Percentiles rank a stretch among this genome's conserved stretches.
Evolutionary conservation across 805 yeast species (phyloP).

Genomic region (Saccharomyces kudriavzevii): DNA sequence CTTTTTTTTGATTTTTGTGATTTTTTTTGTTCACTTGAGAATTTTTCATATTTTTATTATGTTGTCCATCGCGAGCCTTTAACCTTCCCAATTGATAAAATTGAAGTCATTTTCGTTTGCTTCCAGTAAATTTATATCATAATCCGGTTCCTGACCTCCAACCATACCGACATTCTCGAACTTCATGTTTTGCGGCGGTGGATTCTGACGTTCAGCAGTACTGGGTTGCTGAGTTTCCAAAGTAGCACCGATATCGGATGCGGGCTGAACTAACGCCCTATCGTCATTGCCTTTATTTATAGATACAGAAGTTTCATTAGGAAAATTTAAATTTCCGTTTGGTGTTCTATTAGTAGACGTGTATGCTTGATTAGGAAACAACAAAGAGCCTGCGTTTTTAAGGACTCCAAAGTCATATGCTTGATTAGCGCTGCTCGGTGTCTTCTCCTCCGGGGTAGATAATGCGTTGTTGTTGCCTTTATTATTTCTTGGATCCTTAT

Average conservation of each 20-base stretch:
- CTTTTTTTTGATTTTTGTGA: neutral
- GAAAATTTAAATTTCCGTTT: neutral
- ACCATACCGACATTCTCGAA: neutral
- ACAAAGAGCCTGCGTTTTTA: neutral
- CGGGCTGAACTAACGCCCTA: neutral
- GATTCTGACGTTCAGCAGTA: neutral
- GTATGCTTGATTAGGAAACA: neutral
- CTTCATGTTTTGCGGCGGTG: neutral
- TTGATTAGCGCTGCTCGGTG: neutral
- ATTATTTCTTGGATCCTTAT: neutral
- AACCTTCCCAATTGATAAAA: conserved; percentile 19
- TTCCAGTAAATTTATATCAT: conserved; percentile 17
- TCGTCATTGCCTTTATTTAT: neutral
- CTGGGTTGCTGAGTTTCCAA: conserved; percentile 1
- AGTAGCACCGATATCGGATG: neutral
- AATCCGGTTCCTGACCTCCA: conserved; percentile 5
- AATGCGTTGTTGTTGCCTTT: neutral
- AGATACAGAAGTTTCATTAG: neutral
- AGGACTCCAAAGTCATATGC: neutral
- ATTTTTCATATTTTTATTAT: neutral
- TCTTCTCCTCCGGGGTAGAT: neutral
- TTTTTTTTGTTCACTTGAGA: neutral
- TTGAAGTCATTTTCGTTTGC: conserved; percentile 19
- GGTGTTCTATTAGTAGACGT: neutral
- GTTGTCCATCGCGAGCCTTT: neutral